Evolutionary conservation across 1,139 yeast genomes (phyloP).

Genomic region (Dujonia santamariae): DNA sequence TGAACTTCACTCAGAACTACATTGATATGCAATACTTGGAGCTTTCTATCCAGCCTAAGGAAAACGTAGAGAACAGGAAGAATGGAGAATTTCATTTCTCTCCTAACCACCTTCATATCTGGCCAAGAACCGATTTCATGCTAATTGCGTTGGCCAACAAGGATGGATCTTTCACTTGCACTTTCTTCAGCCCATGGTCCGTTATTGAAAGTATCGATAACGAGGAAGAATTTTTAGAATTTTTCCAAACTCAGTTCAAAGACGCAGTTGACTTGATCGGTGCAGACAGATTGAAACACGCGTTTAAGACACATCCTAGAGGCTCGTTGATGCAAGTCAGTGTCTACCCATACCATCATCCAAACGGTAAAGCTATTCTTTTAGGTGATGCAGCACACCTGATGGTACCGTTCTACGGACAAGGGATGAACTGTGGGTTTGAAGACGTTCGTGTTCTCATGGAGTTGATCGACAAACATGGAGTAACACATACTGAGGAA

Average conservation of each 20-base stretch:
- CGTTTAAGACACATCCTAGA: constrained; percentile 62
- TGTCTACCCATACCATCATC: constrained; percentile 67
- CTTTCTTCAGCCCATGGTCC: constrained; percentile 81
- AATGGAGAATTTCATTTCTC: constrained; percentile 44
- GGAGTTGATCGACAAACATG: constrained; percentile 53
- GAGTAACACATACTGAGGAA: constrained; percentile 33
- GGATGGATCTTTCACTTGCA: constrained; percentile 86
- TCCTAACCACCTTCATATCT: constrained; percentile 81
- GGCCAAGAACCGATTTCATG: constrained; percentile 91
- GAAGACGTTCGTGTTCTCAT: constrained; percentile 78
- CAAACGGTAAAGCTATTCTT: constrained; percentile 59
- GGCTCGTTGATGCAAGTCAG: constrained; percentile 71
- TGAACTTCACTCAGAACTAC: constrained; percentile 73
- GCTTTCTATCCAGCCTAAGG: constrained; percentile 54
- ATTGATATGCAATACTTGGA: constrained; percentile 86
- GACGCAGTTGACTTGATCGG: constrained; percentile 77
- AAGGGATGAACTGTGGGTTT: constrained; percentile 96
- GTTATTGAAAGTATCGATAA: constrained; percentile 53
- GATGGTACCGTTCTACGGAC: constrained; percentile 97
- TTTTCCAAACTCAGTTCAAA: constrained; percentile 62
- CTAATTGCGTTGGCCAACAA: constrained; percentile 82
- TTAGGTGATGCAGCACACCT: constrained; percentile 95
- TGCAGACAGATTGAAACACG: constrained; percentile 44
- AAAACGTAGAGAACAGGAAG: constrained; percentile 13
- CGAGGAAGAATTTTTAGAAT: constrained; percentile 43